Evolutionary conservation across 2,329 filamentous ascomycete genomes (phyloP), one percentile per base, ranked within the genome.

Genomic region (Colletotrichum karsti): DNA sequence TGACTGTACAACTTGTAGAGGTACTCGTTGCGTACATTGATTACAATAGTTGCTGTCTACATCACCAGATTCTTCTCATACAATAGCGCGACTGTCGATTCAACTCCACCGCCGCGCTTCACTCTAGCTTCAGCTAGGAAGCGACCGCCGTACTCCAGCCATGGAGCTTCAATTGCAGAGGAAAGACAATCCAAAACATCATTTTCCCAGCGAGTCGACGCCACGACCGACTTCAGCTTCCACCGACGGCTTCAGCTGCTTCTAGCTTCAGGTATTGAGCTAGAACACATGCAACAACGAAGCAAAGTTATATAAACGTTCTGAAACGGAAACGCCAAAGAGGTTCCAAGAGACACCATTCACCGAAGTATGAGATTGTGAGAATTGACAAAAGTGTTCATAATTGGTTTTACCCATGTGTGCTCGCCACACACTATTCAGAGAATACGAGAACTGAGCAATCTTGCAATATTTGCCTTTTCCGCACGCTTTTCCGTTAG

Each of bases 331-430:
- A 37, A 13, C 3, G 12, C 4, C 15, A 13, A 48, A 18, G 33
- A 20, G 7, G 13, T 35, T 6, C 1, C 4, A n/a, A 22, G 26
- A 42, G 18, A 35, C 46, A 48, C 20, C 24, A 7, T 55, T 18
- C 20, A 24, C 13, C 35, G 12, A 26, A 44, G 20, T 39, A n/a
- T 15, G 44, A 39, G 37, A 53, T 58, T 66, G 9, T 30, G 63
- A 62, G 1, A 66, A 24, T 37, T 64, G 60, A 67, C 3, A 35
- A 50, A 22, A 0, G 26, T 22, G 5, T 2, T n/a, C 12, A 20
- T 58, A 15, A 30, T 64, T 63, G n/a, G 30, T 55, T 57, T 53
- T 53, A 57, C 30, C n/a, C n/a, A n/a, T n/a, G n/a, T 20, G 2
- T 9, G 12, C 33, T 22, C 24, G 24, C 44, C 6, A 24, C 20